Conservation (phyloP, 2,329 filamentous ascomycete species). For the Trichophyton equinum region DNA sequence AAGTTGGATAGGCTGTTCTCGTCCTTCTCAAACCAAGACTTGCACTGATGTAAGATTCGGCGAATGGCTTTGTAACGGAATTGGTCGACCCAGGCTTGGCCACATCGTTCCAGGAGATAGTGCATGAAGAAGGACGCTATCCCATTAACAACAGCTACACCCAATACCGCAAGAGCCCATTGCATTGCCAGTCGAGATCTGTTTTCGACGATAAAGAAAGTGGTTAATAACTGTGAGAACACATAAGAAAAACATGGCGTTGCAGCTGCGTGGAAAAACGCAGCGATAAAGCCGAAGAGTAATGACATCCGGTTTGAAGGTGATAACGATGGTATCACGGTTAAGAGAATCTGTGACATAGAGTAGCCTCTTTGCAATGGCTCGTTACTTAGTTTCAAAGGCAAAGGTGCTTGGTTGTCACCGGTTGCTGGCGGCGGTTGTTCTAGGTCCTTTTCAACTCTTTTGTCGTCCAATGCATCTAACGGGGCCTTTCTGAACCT, state of each 20-base stretch:
- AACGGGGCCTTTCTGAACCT: background rate
- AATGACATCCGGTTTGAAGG: constrained; percentile 42
- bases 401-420: background rate
- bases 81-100: constrained; percentile 63
- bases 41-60: constrained; percentile 61
- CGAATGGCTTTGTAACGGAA: constrained; percentile 57
- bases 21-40: constrained; percentile 62
- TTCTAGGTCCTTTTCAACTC: background rate
- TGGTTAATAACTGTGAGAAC: constrained; percentile 58
- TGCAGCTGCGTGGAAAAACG: constrained; percentile 51
- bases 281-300: constrained; percentile 47
- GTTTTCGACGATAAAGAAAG: constrained; percentile 48
- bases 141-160: constrained; percentile 55
- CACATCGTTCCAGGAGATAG: constrained; percentile 58
- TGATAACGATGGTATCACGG: constrained; percentile 56
- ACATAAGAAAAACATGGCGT: constrained; percentile 66
- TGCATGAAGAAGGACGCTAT: constrained; percentile 52
- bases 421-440: background rate
- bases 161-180: constrained; percentile 60
- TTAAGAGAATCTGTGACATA: constrained; percentile 48
- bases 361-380: constrained; percentile 12
- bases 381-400: background rate
- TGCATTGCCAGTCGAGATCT: constrained; percentile 41
- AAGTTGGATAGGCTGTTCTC: constrained; percentile 53
- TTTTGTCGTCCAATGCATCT: background rate